Evolutionary conservation across 306 rosid genomes (phyloP), one percentile per base, ranked within the genome.

Genomic region (Prunus davidiana): DNA sequence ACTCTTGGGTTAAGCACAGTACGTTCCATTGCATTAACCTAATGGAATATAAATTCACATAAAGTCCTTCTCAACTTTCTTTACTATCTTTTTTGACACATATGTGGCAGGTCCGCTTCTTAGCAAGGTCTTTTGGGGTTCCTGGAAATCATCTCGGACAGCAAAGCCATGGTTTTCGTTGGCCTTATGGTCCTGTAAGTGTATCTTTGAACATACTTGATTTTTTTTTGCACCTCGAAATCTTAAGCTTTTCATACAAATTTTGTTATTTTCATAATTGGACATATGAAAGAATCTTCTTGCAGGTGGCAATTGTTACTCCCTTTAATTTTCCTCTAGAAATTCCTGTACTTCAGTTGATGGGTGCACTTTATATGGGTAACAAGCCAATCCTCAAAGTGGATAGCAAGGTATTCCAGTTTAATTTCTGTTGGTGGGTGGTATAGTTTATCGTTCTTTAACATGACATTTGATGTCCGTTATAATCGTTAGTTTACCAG

Each of bases 341-440:
- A 85, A 95, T 95, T 84, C 99, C 99, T 19, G 89, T 90, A 81
- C 97, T 95, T 84, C 99, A 95, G 85, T 57, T 95, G 86, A 95
- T 95, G 99, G 97, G 99, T 74, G 97, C 99, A 61, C 97, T 95
- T 68, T 95, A 90, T 74, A 95, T 95, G 99, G 99, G 99, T 78
- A 95, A 95, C 93, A 95, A 95, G 45, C 97, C 99, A 45, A 72
- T 89, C 78, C 90, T 95, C 73, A 95, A 95, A 95, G 99, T 92
- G 22, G 99, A 95, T 79, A 90, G 92, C 92, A 95, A 95, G 96
- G 97, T 90, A 83, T 61, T 77, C 65, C 8, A 10, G 69, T 74
- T 32, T 50, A 27, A 56, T 30, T 25, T 20, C 47, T 8, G 56
- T n/a, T 54, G 46, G 61, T 52, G 24, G 10, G 20, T 20, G 47